These are phyloP conservation scores for Clarireedia sp. DNA, from an alignment of 2,329 filamentous ascomycete genomes.

Conservation along the genomic window DNA sequence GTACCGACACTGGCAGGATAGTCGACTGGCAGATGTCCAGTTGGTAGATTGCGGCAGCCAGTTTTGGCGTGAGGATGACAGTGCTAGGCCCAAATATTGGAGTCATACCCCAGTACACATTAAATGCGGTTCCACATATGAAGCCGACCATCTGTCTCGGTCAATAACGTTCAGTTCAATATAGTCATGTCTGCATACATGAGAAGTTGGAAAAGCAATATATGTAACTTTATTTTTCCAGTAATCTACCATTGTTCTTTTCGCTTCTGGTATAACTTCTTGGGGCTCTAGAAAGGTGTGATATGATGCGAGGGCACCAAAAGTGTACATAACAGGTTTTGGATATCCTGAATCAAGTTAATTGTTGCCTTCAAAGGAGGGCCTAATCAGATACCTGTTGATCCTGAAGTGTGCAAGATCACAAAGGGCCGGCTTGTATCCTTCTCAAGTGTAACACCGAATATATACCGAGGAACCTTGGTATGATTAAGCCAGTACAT, in stretches of 20 bases:
- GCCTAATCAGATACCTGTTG: not conserved
- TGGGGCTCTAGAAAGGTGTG: not conserved
- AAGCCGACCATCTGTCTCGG: not conserved
- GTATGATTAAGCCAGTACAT: not conserved
- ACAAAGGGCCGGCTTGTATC: not conserved
- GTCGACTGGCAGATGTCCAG: not conserved
- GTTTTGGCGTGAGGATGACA: not conserved
- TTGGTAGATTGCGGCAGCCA: not conserved
- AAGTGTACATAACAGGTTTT: not conserved
- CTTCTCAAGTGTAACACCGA: not conserved
- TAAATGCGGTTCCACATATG: not conserved
- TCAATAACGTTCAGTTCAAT: not conserved
- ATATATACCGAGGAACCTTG: not conserved
- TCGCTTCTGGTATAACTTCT: not conserved
- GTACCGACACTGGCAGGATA: not conserved
- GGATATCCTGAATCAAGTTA: not conserved
- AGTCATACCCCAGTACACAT: not conserved
- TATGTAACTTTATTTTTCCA: conserved; percentile 3
- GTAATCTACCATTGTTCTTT: not conserved
- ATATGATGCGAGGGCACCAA: not conserved
- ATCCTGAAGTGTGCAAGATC: not conserved
- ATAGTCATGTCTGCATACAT: not conserved
- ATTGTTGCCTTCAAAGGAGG: not conserved
- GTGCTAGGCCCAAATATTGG: not conserved
- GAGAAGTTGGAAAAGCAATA: conserved; percentile 1